Conservation (phyloP, 371 early-diverging fungal genomes). For the Furculomyces boomerangus region DNA sequence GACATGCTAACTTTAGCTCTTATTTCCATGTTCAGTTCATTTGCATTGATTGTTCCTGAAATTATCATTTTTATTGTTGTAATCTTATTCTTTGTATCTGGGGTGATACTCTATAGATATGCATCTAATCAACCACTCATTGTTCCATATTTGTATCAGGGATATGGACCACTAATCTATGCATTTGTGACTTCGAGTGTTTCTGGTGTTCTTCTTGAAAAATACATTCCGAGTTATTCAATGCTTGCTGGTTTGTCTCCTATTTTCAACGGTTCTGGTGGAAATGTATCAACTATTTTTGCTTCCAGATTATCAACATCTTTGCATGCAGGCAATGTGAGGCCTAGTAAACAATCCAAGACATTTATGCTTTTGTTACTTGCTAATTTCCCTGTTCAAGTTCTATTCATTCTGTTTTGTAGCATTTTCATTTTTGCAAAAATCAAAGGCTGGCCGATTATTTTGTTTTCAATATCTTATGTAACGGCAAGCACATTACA, state of each 20-base stretch:
- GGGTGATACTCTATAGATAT: neutral
- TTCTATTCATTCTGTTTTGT: slow-evolving; percentile 39
- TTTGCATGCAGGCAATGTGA: slow-evolving; percentile 37
- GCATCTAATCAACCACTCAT: neutral
- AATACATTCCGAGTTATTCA: slow-evolving; percentile 45
- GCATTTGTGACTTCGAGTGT: slow-evolving; percentile 65
- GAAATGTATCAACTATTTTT: slow-evolving; percentile 68
- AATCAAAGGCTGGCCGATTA: neutral
- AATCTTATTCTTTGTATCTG: neutral
- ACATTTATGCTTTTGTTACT: slow-evolving; percentile 33
- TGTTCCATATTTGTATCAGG: slow-evolving; percentile 32
- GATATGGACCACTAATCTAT: slow-evolving; percentile 55
- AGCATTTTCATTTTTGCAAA: slow-evolving; percentile 10
- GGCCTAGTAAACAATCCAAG: slow-evolving; percentile 24
- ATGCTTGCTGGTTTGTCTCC: slow-evolving; percentile 46
- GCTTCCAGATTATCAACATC: slow-evolving; percentile 62
- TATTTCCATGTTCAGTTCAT: neutral
- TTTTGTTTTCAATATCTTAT: neutral
- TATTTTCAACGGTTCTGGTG: slow-evolving; percentile 33
- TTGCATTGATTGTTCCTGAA: neutral
- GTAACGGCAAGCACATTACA: neutral
- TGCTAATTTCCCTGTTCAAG: slow-evolving; percentile 55
- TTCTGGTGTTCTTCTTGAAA: slow-evolving; percentile 59
- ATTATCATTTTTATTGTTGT: neutral
- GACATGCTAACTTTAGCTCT: slow-evolving; percentile 17